These are phyloP conservation scores for Rhynchosporium secalis DNA, from an alignment of 2,329 filamentous ascomycete genomes.

Conservation along the genomic window DNA sequence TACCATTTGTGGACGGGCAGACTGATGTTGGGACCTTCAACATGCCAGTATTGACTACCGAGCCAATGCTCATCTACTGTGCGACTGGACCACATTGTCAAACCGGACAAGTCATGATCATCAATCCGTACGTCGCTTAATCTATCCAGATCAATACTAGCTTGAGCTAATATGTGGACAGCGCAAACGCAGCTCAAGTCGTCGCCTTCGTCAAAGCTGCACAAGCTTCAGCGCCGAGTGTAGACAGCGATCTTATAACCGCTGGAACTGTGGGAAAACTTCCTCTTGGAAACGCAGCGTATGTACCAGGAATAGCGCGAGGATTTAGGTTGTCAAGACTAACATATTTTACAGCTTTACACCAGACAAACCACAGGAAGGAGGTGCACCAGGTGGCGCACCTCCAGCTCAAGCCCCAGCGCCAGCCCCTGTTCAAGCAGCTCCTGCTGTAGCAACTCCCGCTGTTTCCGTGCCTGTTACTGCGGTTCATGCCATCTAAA, in stretches of 20 bases:
- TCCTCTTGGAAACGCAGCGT: constrained; percentile 7
- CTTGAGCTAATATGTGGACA: background rate
- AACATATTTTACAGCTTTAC: background rate
- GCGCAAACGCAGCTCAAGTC: background rate
- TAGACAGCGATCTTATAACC: background rate
- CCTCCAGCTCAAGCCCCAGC: background rate
- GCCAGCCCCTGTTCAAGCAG: background rate
- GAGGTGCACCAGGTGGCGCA: background rate
- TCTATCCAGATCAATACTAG: background rate
- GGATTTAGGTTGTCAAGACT: background rate
- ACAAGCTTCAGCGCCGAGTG: background rate
- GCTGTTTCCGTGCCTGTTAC: background rate
- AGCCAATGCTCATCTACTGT: constrained; percentile 9
- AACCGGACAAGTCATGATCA: constrained; percentile 5
- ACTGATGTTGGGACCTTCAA: constrained; percentile 11
- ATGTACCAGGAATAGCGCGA: background rate
- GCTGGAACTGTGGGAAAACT: constrained; percentile 7
- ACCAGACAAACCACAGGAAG: background rate
- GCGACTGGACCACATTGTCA: constrained; percentile 10
- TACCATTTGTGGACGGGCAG: constrained; percentile 5
- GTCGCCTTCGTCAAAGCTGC: constrained; percentile 12
- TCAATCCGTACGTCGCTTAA: constrained; percentile 6
- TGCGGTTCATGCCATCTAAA: too few relatives aligned
- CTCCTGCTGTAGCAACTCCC: background rate
- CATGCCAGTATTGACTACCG: background rate